phyloP scores from a whole-genome alignment of 306 rosid genomes.

The Boehmeria nivea region DNA sequence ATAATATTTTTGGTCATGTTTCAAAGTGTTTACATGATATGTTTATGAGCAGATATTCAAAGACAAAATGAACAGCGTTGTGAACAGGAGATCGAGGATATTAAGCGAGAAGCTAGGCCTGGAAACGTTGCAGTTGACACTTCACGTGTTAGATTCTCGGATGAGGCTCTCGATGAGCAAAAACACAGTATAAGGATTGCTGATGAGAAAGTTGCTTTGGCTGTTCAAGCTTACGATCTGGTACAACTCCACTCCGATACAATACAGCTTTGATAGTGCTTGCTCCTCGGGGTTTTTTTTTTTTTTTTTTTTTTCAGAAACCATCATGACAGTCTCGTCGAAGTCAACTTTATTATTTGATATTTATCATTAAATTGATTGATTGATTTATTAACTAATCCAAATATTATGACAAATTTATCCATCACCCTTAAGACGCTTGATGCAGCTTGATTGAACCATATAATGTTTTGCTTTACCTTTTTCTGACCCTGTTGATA shows the following conservation, averaged over 20 bases:
- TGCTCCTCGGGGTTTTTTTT: too few species aligned
- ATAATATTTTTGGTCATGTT: slow-evolving; percentile 2
- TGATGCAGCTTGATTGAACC: neutral
- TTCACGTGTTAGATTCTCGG: slow-evolving; percentile 67
- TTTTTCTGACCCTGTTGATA: too few species aligned
- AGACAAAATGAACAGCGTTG: slow-evolving; percentile 84
- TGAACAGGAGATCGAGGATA: slow-evolving; percentile 86
- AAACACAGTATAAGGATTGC: slow-evolving; percentile 91
- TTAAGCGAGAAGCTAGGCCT: slow-evolving; percentile 60
- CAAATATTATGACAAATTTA: too few species aligned
- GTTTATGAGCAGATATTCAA: slow-evolving; percentile 56
- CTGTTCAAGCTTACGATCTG: slow-evolving; percentile 91
- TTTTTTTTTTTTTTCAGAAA: too few species aligned
- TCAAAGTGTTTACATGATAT: neutral
- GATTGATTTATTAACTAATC: too few species aligned
- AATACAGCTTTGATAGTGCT: too few species aligned
- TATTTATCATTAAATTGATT: neutral
- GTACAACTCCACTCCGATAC: slow-evolving; percentile 27
- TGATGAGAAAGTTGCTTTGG: slow-evolving; percentile 87
- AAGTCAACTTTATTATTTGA: too few species aligned
- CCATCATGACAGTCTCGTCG: too few species aligned
- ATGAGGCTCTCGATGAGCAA: slow-evolving; percentile 96
- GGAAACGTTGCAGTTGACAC: slow-evolving; percentile 64
- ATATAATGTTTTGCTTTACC: neutral
- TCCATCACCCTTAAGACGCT: too few species aligned